A percentile compares a stretch with the other conserved stretches of the same genome.
phyloP scores from a whole-genome alignment of 1,284 basidiomycete genomes.

The Leccinum subspadiceum region DNA sequence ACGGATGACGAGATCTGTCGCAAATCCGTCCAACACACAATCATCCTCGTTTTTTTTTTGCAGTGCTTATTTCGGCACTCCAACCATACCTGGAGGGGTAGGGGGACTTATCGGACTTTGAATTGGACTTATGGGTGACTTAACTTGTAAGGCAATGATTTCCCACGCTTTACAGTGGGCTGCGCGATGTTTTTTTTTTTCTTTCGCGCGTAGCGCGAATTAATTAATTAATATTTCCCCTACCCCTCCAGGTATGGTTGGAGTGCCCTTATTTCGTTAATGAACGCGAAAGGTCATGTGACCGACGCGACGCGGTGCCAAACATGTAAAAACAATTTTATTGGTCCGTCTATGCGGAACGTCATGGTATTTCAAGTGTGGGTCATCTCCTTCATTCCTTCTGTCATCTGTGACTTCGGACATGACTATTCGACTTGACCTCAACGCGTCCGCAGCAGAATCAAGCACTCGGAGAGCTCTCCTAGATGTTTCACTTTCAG shows the following conservation, averaged over 20 bases:
- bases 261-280: neutral
- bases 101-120: too few relatives aligned
- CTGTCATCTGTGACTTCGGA: slow-evolving; percentile 12
- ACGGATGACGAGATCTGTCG: too few relatives aligned
- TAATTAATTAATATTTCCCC: too few relatives aligned
- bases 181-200: too few relatives aligned
- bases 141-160: too few relatives aligned
- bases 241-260: too few relatives aligned
- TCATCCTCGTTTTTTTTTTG: too few relatives aligned
- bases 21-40: too few relatives aligned
- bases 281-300: slow-evolving; percentile 29
- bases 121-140: too few relatives aligned
- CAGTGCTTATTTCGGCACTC: neutral
- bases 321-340: slow-evolving; percentile 32
- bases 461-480: slow-evolving; percentile 56
- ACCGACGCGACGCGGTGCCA: slow-evolving; percentile 33
- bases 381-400: slow-evolving; percentile 12
- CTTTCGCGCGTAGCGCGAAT: too few relatives aligned
- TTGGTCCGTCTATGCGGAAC: slow-evolving; percentile 21
- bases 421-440: slow-evolving; percentile 60
- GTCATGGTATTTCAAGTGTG: slow-evolving; percentile 22
- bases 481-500: slow-evolving; percentile 65
- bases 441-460: slow-evolving; percentile 47
- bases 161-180: too few relatives aligned
- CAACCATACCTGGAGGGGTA: too few relatives aligned